Evolutionary conservation across 2,329 filamentous ascomycete species (phyloP).

Genomic region (Microcyclosporella mali): DNA sequence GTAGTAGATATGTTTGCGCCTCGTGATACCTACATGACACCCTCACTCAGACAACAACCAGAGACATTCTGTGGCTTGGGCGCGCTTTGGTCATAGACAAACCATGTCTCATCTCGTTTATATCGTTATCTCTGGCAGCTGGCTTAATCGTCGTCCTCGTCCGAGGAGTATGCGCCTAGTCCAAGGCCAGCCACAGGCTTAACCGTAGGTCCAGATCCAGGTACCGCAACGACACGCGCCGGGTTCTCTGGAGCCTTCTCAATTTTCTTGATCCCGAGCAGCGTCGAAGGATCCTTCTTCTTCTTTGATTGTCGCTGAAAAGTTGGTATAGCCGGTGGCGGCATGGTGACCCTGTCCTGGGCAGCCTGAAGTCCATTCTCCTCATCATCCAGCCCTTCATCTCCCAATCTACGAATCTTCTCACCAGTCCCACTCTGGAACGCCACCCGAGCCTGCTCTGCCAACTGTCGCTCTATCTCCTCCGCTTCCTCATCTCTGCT

Average conservation of each 20-base stretch:
- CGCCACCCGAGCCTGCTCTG: constrained; percentile 69
- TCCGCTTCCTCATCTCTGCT: constrained; percentile 52
- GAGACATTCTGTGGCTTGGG: too few species aligned
- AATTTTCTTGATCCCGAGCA: constrained; percentile 76
- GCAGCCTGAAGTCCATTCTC: constrained; percentile 24
- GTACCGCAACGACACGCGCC: background rate
- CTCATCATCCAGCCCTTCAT: constrained; percentile 35
- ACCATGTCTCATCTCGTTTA: too few species aligned
- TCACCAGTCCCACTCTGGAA: constrained; percentile 61
- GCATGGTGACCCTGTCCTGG: constrained; percentile 32
- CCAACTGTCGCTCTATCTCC: constrained; percentile 71
- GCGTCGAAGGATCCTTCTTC: constrained; percentile 73
- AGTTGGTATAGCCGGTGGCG: constrained; percentile 52
- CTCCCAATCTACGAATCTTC: constrained; percentile 48
- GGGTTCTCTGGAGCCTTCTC: background rate
- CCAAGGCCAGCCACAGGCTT: constrained; percentile 2
- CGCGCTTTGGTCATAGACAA: too few species aligned
- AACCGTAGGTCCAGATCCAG: background rate
- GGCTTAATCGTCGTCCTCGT: constrained; percentile 5
- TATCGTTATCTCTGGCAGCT: too few species aligned
- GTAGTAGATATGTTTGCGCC: too few species aligned
- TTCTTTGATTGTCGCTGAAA: constrained; percentile 75
- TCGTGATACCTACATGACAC: too few species aligned
- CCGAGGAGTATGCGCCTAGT: constrained; percentile 5
- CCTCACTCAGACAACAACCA: too few species aligned